Base-by-base conservation (phyloP, 2,329 filamentous ascomycete species). In the Paraconiothyrium brasiliense region DNA sequence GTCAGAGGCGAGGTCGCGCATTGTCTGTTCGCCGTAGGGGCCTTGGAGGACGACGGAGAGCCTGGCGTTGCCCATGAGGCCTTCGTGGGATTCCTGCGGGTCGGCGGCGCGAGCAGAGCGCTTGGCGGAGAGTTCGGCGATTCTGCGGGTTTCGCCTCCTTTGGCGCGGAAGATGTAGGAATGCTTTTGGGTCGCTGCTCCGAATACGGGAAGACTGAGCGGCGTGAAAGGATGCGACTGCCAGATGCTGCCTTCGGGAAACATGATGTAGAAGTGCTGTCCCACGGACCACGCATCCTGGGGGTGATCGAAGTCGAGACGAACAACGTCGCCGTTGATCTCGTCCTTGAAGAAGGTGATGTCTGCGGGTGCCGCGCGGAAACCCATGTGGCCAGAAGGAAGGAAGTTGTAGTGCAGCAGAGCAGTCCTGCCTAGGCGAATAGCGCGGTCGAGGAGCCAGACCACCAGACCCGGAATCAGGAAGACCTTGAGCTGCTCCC, bases 261-360 rank as follows among this genome's bases (percentile, higher is more conserved):
- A 92, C 73, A 85, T 90, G 16, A 92, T 80, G 69, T 87, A 92
- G 74, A 90, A 92, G 71, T 92, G 90, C 75, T 92, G 87, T 10
- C 90, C 90, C 13, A 90, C 80, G 13, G 82, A 79, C 89, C 90
- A 92, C 0, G 84, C 74, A 32, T 84, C 82, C 55, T 90, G 87
- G 1, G 82, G 77, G 64, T 90, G 87, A 1, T 85, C 78, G 61
- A 92, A 87, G 57, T 92, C 89, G 4, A 93, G 78, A 1, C 90
- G 84, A 1, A 92, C 79, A 0, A 92, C 64, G 32, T 75, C 70
- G 14, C 72, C 72, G 20, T 83, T 61, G 88, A 84, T 62, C 6
- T 87, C 66, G 27, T 75, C 71, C 22, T 69, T 69, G 65, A 75
- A 75, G 35, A 75, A 71, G 22, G 67, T 69, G 16, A 75, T 66